Base-by-base conservation (phyloP, 2,329 filamentous ascomycete species). In the Biscogniauxia sp. region DNA sequence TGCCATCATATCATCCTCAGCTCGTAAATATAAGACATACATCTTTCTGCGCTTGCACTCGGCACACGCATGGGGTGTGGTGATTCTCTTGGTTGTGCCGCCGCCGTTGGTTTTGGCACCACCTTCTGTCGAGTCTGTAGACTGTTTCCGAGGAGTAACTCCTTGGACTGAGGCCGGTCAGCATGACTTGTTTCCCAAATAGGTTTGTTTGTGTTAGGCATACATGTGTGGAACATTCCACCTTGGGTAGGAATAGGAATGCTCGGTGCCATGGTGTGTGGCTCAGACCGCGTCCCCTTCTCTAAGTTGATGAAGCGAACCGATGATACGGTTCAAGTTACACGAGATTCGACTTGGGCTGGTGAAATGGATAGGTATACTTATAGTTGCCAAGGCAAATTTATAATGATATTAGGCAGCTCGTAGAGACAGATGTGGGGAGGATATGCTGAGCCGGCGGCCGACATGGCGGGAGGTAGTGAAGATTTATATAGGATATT, bases 31-130 rank as follows among this genome's bases (percentile, higher is more conserved):
- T 50, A 59, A 54, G 49, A 62, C 78, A 69, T 73, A 81, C 79
- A 94, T 94, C 76, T 94, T 95, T 63, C 91, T 84, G 67, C 91
- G 83, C 71, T 92, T 88, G 77, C 91, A 81, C 67, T 81, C 79
- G 3, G 78, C 77, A 63, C 79, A 81, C 53, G 79, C 78, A 62
- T 75, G 73, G 41, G 73, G 72, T 52, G 72, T 74, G 28, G 72
- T 74, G 60, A 74, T 74, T 51, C 72, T 68, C 63, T 74, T 74
- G 52, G 72, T 64, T 57, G 71, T 67, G 60, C 70, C 67, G 55
- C 52, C 69, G n/a, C 70, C 66, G 58, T 61, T 72, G 20, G 71
- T 59, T 65, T 74, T 74, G 63, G 69, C 63, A 61, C 64, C 63
- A 61, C 64, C 70, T 53, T 74, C 72, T 20, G 70, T 67, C 53